Evolutionary conservation across 768 basidiomycete genomes (phyloP).

Genomic region (Auricularia sp.): DNA sequence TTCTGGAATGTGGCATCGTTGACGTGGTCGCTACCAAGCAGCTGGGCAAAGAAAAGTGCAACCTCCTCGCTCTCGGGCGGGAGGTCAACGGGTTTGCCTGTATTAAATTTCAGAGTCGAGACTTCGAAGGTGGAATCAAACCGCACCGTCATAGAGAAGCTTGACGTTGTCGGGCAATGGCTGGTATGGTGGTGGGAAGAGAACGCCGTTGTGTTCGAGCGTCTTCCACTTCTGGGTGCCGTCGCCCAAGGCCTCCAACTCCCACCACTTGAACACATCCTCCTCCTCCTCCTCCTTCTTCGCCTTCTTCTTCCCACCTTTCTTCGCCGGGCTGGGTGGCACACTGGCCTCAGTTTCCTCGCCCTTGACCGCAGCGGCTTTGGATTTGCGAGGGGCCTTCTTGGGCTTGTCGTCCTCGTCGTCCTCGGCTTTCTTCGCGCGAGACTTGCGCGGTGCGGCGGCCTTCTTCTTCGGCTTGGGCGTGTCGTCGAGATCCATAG

Average conservation of each 20-base stretch:
- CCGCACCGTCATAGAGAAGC: slow-evolving; percentile 89
- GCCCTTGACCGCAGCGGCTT: slow-evolving; percentile 24
- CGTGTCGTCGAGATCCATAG: slow-evolving; percentile 21
- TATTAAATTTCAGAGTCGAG: slow-evolving; percentile 3
- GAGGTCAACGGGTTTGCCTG: slow-evolving; percentile 72
- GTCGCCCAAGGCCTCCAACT: slow-evolving; percentile 54
- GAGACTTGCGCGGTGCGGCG: slow-evolving; percentile 16
- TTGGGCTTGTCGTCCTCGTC: slow-evolving; percentile 14
- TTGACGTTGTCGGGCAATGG: slow-evolving; percentile 72
- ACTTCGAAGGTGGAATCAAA: slow-evolving; percentile 8
- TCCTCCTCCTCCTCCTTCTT: slow-evolving; percentile 60
- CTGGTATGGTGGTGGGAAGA: slow-evolving; percentile 93
- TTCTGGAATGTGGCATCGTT: slow-evolving; percentile 80
- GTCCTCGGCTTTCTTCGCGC: slow-evolving; percentile 38
- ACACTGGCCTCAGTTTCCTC: slow-evolving; percentile 29
- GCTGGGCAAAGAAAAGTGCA: slow-evolving; percentile 88
- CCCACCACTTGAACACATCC: slow-evolving; percentile 83
- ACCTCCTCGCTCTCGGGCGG: slow-evolving; percentile 89
- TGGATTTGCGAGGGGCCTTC: slow-evolving; percentile 6
- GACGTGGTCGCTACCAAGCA: slow-evolving; percentile 88
- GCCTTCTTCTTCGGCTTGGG: slow-evolving; percentile 15
- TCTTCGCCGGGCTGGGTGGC: slow-evolving; percentile 1
- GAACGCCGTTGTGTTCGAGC: slow-evolving; percentile 88
- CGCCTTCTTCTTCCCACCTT: slow-evolving; percentile 34
- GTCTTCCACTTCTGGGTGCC: slow-evolving; percentile 85